phyloP scores from a whole-genome alignment of 306 rosid genomes.

The Delonix regia region DNA sequence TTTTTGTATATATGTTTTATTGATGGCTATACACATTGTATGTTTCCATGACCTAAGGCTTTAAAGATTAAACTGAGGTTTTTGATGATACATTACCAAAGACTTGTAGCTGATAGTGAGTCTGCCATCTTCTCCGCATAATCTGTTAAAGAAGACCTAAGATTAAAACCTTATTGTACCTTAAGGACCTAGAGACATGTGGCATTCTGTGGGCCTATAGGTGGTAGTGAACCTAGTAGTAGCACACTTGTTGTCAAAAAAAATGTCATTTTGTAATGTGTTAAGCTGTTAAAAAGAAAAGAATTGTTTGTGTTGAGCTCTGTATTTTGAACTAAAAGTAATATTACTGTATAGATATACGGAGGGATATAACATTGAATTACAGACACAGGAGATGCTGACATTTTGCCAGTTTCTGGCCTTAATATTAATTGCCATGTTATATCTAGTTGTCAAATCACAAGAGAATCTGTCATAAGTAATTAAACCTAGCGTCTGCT shows the following conservation, averaged over 20 bases:
- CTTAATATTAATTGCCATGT: conserved; percentile 2
- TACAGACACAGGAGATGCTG: neutral
- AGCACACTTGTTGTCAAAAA: neutral
- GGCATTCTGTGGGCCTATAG: neutral
- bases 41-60: neutral
- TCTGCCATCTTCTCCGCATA: neutral
- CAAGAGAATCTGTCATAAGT: neutral
- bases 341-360: neutral
- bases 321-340: neutral
- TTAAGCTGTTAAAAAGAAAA: neutral
- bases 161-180: neutral
- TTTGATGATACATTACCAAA: neutral
- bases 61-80: neutral
- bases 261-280: neutral
- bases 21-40: neutral
- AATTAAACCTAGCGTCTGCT: neutral
- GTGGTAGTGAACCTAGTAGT: neutral
- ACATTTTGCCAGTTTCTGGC: neutral
- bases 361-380: neutral
- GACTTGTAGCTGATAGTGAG: neutral
- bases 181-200: neutral
- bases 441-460: neutral
- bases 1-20: neutral
- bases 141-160: neutral
- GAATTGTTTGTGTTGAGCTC: neutral